A percentile compares a stretch with the other conserved stretches of the same genome.
Conservation (phyloP, 345 rosid genomes). For the Eucalyptus tenuipes region DNA sequence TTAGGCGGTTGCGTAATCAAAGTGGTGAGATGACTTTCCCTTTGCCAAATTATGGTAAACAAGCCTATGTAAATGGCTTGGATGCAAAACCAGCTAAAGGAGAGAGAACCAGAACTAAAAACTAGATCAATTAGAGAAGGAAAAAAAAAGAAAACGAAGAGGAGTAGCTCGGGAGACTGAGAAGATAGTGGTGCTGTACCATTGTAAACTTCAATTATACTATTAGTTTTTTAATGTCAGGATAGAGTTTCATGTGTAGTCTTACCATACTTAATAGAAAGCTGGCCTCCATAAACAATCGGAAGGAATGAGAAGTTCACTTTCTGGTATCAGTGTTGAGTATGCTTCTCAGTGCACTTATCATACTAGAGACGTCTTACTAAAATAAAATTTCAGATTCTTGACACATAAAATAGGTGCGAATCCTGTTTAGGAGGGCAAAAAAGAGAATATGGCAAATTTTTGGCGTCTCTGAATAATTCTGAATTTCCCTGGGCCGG, state of each 20-base stretch:
- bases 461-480: neutral
- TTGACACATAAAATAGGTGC: neutral
- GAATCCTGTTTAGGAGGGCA: neutral
- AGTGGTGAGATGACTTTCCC: too few species aligned
- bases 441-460: neutral
- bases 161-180: neutral
- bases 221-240: neutral
- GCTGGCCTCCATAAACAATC: neutral
- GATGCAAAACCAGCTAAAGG: too few species aligned
- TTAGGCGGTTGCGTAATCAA: too few species aligned
- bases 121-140: too few species aligned
- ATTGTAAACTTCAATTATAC: neutral
- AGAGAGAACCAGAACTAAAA: too few species aligned
- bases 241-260: neutral
- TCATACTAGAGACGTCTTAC: neutral
- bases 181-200: neutral
- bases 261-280: neutral
- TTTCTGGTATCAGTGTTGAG: neutral
- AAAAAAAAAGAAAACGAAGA: too few species aligned
- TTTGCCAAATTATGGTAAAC: too few species aligned
- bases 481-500: neutral
- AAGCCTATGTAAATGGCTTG: too few species aligned
- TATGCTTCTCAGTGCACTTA: neutral
- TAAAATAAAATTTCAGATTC: neutral
- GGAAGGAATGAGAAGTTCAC: neutral